These are phyloP conservation scores for Capsella rubella DNA, from an alignment of 441 rosid genomes.

Conservation along the genomic window DNA sequence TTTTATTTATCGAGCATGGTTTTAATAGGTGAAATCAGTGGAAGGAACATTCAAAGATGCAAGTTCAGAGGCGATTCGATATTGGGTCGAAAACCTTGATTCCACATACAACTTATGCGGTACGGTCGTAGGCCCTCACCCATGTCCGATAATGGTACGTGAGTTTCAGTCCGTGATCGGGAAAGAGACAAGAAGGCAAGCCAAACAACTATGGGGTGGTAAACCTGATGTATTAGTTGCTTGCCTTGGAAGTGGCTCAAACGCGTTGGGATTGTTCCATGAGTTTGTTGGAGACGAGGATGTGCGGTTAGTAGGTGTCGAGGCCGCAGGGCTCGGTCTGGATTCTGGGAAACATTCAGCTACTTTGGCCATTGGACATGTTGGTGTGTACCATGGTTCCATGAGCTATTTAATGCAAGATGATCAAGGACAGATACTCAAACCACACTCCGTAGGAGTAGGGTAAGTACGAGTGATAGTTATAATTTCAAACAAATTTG, in stretches of 20 bases:
- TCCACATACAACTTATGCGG: constrained; percentile 58
- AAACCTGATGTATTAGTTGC: constrained; percentile 84
- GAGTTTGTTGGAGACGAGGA: constrained; percentile 68
- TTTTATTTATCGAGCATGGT: background rate
- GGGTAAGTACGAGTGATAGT: constrained; percentile 52
- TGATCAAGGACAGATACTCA: constrained; percentile 69
- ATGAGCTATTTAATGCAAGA: constrained; percentile 81
- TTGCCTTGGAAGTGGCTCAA: constrained; percentile 83
- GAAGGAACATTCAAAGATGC: constrained; percentile 65
- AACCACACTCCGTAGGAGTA: constrained; percentile 68
- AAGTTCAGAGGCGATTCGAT: constrained; percentile 69
- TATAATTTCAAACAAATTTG: background rate
- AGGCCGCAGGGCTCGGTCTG: constrained; percentile 79
- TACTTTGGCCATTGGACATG: constrained; percentile 69
- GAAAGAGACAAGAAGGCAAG: constrained; percentile 76
- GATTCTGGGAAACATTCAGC: constrained; percentile 79
- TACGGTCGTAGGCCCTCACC: constrained; percentile 86
- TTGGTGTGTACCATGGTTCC: constrained; percentile 88
- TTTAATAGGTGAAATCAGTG: constrained; percentile 35
- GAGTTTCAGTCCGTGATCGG: constrained; percentile 86
- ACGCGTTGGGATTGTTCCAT: constrained; percentile 80
- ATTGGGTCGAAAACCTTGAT: constrained; percentile 59
- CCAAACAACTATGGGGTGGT: constrained; percentile 80
- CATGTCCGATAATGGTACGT: constrained; percentile 74
- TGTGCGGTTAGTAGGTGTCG: constrained; percentile 76